A percentile compares a stretch with the other conserved stretches of the same genome.
Conservation (phyloP, 805 yeast genomes). For the Metahyphopichia silvanorum region DNA sequence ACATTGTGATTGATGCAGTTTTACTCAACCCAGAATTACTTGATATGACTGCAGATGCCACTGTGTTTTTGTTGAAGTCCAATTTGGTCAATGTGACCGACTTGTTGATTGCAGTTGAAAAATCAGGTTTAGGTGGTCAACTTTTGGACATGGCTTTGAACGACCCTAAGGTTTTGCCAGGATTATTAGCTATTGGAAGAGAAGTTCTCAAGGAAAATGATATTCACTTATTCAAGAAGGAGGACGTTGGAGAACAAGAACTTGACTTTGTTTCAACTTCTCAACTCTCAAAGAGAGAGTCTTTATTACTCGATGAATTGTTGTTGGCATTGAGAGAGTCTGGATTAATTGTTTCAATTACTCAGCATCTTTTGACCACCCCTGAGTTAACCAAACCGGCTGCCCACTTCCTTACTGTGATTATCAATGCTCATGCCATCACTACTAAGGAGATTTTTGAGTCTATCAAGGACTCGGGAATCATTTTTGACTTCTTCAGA, state of each 20-base stretch:
- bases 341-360: conserved; percentile 20
- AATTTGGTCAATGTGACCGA: conserved; percentile 19
- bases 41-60: conserved; percentile 15
- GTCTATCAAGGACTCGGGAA: conserved; percentile 18
- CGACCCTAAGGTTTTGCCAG: conserved; percentile 23
- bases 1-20: conserved; percentile 17
- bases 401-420: conserved; percentile 19
- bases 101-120: conserved; percentile 19
- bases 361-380: conserved; percentile 20
- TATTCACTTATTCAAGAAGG: conserved; percentile 11
- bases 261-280: conserved; percentile 2
- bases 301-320: conserved; percentile 14
- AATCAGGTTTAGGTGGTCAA: conserved; percentile 22
- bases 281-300: conserved; percentile 15
- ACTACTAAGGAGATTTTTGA: conserved; percentile 15
- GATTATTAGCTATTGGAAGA: conserved; percentile 18
- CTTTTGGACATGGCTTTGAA: conserved; percentile 16
- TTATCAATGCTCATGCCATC: conserved; percentile 21
- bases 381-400: conserved; percentile 25
- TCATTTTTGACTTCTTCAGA: conserved; percentile 11
- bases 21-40: conserved; percentile 18
- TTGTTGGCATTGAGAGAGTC: conserved; percentile 19
- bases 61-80: conserved; percentile 15
- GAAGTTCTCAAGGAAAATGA: conserved; percentile 18
- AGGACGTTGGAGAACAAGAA: conserved; percentile 1